phyloP scores from a whole-genome alignment of 345 rosid genomes.

The Kandelia obovata region DNA sequence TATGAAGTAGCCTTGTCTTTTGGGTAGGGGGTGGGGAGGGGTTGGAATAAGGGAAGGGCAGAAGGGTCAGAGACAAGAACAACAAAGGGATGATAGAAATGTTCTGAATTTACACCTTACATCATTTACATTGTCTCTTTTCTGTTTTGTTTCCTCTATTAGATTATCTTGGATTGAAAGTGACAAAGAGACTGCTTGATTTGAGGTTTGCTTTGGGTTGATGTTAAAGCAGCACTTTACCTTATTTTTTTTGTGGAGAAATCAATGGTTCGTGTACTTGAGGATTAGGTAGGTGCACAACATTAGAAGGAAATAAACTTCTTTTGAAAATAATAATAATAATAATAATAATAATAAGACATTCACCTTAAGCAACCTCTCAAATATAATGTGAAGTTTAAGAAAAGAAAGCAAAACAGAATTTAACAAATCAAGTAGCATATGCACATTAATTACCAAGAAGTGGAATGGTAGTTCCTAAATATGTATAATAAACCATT shows the following conservation, averaged over 20 bases:
- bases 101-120: too few species aligned
- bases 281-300: background rate
- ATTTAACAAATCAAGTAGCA: too few species aligned
- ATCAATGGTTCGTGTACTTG: background rate
- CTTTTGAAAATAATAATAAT: too few species aligned
- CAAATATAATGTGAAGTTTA: background rate
- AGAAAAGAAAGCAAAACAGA: background rate
- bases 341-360: background rate
- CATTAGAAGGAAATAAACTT: background rate
- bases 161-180: background rate
- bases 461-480: too few species aligned
- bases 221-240: background rate
- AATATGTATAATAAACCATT: too few species aligned
- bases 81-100: too few species aligned
- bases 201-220: background rate
- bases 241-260: background rate
- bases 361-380: background rate
- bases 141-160: background rate
- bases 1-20: too few species aligned
- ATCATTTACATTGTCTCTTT: too few species aligned
- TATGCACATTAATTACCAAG: too few species aligned
- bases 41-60: too few species aligned
- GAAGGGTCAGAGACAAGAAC: too few species aligned
- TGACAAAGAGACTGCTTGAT: slow-evolving; percentile 3
- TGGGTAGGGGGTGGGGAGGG: too few species aligned